Percentiles rank a stretch among this genome's conserved stretches.
Evolutionary conservation across 2,329 filamentous ascomycete species (phyloP).

Genomic region (Trichophyton equinum): DNA sequence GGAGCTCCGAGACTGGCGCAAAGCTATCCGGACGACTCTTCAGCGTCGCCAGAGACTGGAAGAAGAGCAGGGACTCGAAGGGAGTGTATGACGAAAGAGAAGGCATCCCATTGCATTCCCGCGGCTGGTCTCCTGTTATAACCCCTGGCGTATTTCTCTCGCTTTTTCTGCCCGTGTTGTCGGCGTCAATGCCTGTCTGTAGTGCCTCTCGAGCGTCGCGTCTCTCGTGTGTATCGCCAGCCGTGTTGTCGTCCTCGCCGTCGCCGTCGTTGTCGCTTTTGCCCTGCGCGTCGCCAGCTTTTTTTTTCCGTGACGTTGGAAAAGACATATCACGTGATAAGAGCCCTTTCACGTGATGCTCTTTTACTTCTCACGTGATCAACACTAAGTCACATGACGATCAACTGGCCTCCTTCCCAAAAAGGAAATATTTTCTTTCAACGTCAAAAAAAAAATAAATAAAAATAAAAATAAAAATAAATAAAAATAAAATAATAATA

Average conservation of each 20-base stretch:
- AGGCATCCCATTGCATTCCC: constrained; percentile 40
- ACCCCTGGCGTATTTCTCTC: neutral
- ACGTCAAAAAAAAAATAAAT: neutral
- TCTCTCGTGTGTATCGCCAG: neutral
- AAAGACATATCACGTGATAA: neutral
- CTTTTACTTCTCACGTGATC: too few species aligned
- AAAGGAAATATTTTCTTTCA: neutral
- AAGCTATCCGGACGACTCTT: constrained; percentile 56
- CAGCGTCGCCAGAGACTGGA: constrained; percentile 61
- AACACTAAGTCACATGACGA: neutral
- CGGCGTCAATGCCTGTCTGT: neutral
- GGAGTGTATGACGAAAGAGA: constrained; percentile 58
- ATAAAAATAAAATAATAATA: neutral
- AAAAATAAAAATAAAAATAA: neutral
- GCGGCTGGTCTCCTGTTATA: neutral
- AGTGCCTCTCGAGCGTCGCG: neutral
- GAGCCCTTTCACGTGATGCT: too few species aligned
- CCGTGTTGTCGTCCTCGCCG: neutral
- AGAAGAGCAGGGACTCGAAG: constrained; percentile 75
- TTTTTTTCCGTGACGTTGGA: neutral
- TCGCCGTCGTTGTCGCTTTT: neutral
- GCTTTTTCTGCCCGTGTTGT: neutral
- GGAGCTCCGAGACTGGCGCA: constrained; percentile 56
- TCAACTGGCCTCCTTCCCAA: neutral
- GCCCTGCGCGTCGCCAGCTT: neutral